Evolutionary conservation across 2,329 filamentous ascomycete genomes (phyloP), one percentile per base, ranked within the genome.

Genomic region (Fusarium piperis): DNA sequence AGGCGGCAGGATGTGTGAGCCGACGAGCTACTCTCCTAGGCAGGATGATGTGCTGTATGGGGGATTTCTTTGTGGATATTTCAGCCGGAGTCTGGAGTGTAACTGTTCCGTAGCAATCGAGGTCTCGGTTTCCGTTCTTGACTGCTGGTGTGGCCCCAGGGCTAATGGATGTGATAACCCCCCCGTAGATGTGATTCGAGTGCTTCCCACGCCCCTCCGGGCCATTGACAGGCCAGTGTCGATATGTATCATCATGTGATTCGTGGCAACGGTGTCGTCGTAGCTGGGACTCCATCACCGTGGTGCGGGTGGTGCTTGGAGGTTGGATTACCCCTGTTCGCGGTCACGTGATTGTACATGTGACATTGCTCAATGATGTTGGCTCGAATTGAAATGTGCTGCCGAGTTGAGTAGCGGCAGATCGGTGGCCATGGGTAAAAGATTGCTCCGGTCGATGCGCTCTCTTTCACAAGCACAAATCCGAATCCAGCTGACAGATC

Each of bases 31-130:
- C 67, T 73, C 71, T 63, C 72, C 73, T 74, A 41, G 73, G 67
- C 44, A 65, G 70, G 61, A 60, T 71, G 53, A 67, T 67, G 63
- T 69, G 61, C 65, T 60, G 67, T 63, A 70, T 51, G 59, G 63
- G 63, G 65, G 64, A 48, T 65, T 71, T 71, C 71, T 67, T 62
- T 69, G 72, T 67, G 70, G 71, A 63, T 68, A 66, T 72, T 65
- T 68, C 57, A 51, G 66, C 62, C 46, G 65, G 73, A 73, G 64
- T 65, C 57, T 64, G 74, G 74, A 77, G 74, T 76, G 65, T 59
- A 68, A 59, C 48, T 58, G 66, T 75, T 71, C 73, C 72, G 61
- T 77, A 77, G 62, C 68, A 76, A 77, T 70, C 53, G 65, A 75
- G 36, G 58, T 66, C 38, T 72, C 61, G 56, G 72, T 76, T 75